Percentiles rank a stretch among this genome's conserved stretches.
phyloP scores from a whole-genome alignment of 1,284 basidiomycete species.

The Leccinum pachyderme region DNA sequence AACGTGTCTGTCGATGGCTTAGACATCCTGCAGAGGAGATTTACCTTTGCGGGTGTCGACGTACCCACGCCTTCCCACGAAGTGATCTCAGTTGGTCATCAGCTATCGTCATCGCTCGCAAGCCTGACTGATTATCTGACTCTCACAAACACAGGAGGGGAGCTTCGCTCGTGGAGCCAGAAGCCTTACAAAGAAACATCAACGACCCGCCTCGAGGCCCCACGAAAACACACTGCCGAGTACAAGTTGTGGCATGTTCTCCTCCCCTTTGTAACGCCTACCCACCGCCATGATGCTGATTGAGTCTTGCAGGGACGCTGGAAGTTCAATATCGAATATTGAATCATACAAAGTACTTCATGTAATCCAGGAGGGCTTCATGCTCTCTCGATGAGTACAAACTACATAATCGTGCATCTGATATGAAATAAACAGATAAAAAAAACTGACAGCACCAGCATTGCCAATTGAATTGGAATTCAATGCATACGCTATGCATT shows the following conservation, averaged over 20 bases:
- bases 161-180: not conserved
- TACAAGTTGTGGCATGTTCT: too few relatives aligned
- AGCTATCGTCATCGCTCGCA: not conserved
- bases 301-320: not conserved
- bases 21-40: constrained; percentile 8
- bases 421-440: not conserved
- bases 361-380: not conserved
- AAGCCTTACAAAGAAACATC: not conserved
- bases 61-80: constrained; percentile 30
- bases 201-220: not conserved
- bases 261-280: not conserved
- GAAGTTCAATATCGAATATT: not conserved
- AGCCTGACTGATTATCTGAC: not conserved
- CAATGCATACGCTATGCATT: not conserved
- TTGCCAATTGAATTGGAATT: not conserved
- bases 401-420: not conserved
- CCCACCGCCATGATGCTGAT: not conserved
- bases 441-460: not conserved
- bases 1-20: constrained; percentile 5
- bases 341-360: not conserved
- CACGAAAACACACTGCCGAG: not conserved
- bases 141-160: not conserved
- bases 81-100: not conserved
- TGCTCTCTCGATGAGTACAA: not conserved
- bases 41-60: constrained; percentile 25